Evolutionary conservation across 768 basidiomycete species (phyloP), one percentile per base, ranked within the genome.

Genomic region (Candolleomyces efflorescens): DNA sequence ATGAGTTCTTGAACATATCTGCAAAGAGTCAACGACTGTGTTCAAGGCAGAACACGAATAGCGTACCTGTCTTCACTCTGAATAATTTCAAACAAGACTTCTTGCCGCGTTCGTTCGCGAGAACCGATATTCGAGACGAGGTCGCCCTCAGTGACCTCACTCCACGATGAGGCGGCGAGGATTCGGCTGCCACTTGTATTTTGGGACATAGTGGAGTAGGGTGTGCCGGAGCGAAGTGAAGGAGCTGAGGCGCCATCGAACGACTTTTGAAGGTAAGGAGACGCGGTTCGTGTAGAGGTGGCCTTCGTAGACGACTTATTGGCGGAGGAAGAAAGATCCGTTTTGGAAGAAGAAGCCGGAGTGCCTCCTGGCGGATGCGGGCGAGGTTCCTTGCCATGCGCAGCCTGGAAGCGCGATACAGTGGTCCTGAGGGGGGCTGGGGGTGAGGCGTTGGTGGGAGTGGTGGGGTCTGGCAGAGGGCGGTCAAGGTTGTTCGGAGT

Each of bases 41-140:
- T 6, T 18, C 47, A 53, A 26, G 59, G 53, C 48, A 15, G 52
- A 54, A 41, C 49, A 26, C 18, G 55, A 41, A 15, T 23, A 73
- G 37, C 83, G 52, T 66, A 92, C 92, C 94, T 85, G 71, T 98
- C 94, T 74, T 98, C 95, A 63, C 92, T 94, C 27, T 90, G 89
- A 50, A 98, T 94, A 63, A 98, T 98, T 76, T 98, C 95, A 78
- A 93, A 97, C 24, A 98, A 72, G 5, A 98, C 95, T 74, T 98
- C 95, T 71, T 98, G 95, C 53, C 95, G 83, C 39, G 95, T 97
- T 58, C 95, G 84, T 70, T 98, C 95, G 59, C 92, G 85, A 46
- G 92, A 87, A n/a, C 94, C 92, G 37, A 98, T 78, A 67, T 98
- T 93, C 46, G 87, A 86, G 18, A 98, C 91, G 44, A 98, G 83